These are phyloP conservation scores for Gaeumannomyces tritici DNA, from an alignment of 2,329 filamentous ascomycete genomes.

Conservation along the genomic window DNA sequence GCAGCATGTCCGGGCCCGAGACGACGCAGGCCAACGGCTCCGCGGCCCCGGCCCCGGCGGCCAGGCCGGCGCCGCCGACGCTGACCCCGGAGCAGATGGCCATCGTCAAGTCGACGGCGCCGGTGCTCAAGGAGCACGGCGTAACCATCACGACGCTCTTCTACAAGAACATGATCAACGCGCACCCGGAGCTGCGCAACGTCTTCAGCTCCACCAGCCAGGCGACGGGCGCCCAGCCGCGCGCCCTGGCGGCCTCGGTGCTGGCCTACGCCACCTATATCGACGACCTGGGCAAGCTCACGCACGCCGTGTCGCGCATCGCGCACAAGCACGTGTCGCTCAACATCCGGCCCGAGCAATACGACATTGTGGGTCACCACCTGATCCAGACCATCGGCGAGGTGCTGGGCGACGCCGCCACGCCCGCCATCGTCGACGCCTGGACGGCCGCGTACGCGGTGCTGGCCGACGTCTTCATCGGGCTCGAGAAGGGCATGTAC, in stretches of 20 bases:
- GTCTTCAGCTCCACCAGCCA: constrained; percentile 66
- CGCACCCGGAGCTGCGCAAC: constrained; percentile 56
- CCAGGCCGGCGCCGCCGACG: not conserved
- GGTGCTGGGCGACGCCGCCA: constrained; percentile 59
- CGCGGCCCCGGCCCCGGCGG: not conserved
- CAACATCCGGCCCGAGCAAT: constrained; percentile 60
- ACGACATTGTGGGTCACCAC: constrained; percentile 58
- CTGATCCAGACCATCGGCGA: constrained; percentile 58
- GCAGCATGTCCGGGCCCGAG: not conserved
- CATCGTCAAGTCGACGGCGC: constrained; percentile 69
- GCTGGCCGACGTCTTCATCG: constrained; percentile 62
- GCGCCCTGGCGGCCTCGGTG: constrained; percentile 59
- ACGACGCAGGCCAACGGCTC: not conserved
- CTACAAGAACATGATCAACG: constrained; percentile 58
- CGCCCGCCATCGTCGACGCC: constrained; percentile 55
- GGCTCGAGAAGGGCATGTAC: constrained; percentile 53
- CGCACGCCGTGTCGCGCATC: constrained; percentile 53
- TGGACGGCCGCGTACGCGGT: constrained; percentile 65
- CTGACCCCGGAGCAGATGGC: constrained; percentile 55
- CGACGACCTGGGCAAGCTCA: constrained; percentile 54
- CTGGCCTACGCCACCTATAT: constrained; percentile 66
- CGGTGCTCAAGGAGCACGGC: constrained; percentile 61
- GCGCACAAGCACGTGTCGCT: constrained; percentile 68
- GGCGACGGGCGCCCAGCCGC: constrained; percentile 55
- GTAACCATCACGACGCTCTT: constrained; percentile 60